Evolutionary conservation across 2,329 filamentous ascomycete genomes (phyloP).

Genomic region (Epichloe sp.): DNA sequence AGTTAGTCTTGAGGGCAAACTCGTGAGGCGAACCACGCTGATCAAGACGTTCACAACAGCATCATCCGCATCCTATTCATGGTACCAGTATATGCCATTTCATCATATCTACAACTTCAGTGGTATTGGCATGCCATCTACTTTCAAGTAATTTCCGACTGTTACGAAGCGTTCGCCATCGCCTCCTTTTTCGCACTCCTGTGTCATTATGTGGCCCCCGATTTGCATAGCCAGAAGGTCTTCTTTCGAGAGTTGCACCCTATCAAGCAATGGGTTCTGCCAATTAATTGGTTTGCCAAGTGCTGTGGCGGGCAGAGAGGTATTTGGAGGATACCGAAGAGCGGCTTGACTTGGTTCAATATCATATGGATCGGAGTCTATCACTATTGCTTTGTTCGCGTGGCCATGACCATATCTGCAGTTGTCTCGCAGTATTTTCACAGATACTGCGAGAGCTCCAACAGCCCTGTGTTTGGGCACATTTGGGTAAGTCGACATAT

Average conservation of each 20-base stretch:
- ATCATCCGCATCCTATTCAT: constrained; percentile 84
- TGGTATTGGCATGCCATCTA: constrained; percentile 71
- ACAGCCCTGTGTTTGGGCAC: constrained; percentile 67
- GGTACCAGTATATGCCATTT: constrained; percentile 68
- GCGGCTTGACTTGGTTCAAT: constrained; percentile 84
- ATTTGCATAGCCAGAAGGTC: constrained; percentile 67
- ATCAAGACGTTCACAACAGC: constrained; percentile 24
- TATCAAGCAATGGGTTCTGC: constrained; percentile 60
- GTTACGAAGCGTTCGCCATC: constrained; percentile 82
- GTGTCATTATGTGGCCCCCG: constrained; percentile 67
- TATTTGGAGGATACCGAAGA: constrained; percentile 59
- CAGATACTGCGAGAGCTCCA: constrained; percentile 66
- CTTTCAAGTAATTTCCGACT: constrained; percentile 68
- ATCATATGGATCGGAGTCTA: constrained; percentile 72
- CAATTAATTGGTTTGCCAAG: constrained; percentile 55
- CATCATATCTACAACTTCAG: constrained; percentile 59
- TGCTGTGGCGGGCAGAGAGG: constrained; percentile 59
- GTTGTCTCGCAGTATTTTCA: constrained; percentile 57
- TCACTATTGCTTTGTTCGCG: constrained; percentile 74
- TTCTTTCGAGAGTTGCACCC: constrained; percentile 60
- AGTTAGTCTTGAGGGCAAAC: constrained; percentile 24
- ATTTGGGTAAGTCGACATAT: constrained; percentile 50
- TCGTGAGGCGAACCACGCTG: background rate
- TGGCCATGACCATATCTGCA: constrained; percentile 66
- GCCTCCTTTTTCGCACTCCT: constrained; percentile 75